Percentiles rank a stretch among this genome's conserved stretches.
phyloP scores from a whole-genome alignment of 768 basidiomycete genomes.

The Tylopilus sp. region DNA sequence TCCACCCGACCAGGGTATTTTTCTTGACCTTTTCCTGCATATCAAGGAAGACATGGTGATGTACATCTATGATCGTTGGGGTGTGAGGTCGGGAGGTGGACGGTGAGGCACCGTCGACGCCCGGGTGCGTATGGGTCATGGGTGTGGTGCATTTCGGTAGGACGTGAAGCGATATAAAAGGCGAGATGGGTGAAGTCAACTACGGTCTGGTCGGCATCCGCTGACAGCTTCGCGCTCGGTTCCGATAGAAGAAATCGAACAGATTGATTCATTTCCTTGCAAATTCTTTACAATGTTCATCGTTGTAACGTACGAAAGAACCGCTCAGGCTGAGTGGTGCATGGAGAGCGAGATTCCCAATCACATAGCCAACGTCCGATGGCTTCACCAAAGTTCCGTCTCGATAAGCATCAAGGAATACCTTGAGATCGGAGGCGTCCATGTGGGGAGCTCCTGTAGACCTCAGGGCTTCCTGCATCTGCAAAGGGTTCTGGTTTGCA shows the following conservation, averaged over 20 bases:
- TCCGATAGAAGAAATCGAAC: slow-evolving; percentile 10
- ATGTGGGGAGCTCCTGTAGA: slow-evolving; percentile 50
- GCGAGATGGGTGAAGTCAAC: background rate
- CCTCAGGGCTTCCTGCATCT: slow-evolving; percentile 73
- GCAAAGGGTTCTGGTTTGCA: background rate
- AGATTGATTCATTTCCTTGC: slow-evolving; percentile 29
- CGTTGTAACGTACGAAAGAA: slow-evolving; percentile 79
- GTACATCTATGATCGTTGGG: slow-evolving; percentile 52
- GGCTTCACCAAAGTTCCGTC: slow-evolving; percentile 75
- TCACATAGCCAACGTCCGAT: slow-evolving; percentile 71
- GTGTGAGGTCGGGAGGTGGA: background rate
- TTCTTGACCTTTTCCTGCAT: slow-evolving; percentile 45
- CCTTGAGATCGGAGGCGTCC: slow-evolving; percentile 49
- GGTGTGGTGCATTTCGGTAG: background rate
- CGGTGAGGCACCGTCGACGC: background rate
- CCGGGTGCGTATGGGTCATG: slow-evolving; percentile 16
- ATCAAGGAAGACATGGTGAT: slow-evolving; percentile 71
- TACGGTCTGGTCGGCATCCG: slow-evolving; percentile 12
- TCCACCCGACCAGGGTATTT: slow-evolving; percentile 54
- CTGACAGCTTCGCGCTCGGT: slow-evolving; percentile 16
- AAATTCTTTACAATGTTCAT: slow-evolving; percentile 61
- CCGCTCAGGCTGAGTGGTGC: slow-evolving; percentile 67
- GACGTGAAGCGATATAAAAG: slow-evolving; percentile 1
- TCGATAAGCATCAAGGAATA: slow-evolving; percentile 54
- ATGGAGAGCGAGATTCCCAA: slow-evolving; percentile 68